Evolutionary conservation across 2,329 filamentous ascomycete species (phyloP).

Genomic region (Epicoccum nigrum): DNA sequence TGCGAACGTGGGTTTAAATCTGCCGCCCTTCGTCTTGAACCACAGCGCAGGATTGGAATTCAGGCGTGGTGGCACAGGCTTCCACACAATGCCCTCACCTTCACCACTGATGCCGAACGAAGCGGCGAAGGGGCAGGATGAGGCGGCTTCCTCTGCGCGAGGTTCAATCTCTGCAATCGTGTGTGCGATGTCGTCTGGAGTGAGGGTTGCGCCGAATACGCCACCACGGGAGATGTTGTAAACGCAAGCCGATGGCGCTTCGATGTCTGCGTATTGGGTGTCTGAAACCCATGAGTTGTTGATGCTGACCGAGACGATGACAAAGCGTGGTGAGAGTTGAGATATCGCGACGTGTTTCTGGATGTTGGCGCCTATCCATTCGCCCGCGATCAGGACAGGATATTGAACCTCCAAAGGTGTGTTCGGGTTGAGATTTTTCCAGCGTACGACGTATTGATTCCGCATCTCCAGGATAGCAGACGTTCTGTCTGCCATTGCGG

Average conservation of each 20-base stretch:
- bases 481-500: constrained; percentile 25
- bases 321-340: constrained; percentile 33
- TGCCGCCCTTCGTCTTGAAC: constrained; percentile 39
- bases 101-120: constrained; percentile 28
- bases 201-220: constrained; percentile 23
- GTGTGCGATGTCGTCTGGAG: constrained; percentile 19
- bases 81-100: constrained; percentile 40
- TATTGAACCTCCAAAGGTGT: constrained; percentile 3
- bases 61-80: constrained; percentile 19
- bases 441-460: constrained; percentile 25
- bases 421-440: constrained; percentile 24
- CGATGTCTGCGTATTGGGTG: constrained; percentile 27
- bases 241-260: constrained; percentile 25
- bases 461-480: constrained; percentile 24
- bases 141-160: constrained; percentile 28
- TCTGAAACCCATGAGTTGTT: constrained; percentile 36
- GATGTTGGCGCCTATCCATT: constrained; percentile 39
- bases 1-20: constrained; percentile 34
- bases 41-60: constrained; percentile 24
- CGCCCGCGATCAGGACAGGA: constrained; percentile 36
- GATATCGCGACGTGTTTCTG: constrained; percentile 37
- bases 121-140: constrained; percentile 31
- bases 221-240: constrained; percentile 35
- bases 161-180: constrained; percentile 21
- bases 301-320: constrained; percentile 36